phyloP scores from a whole-genome alignment of 2,329 filamentous ascomycete genomes.

The Metarhizium album region DNA sequence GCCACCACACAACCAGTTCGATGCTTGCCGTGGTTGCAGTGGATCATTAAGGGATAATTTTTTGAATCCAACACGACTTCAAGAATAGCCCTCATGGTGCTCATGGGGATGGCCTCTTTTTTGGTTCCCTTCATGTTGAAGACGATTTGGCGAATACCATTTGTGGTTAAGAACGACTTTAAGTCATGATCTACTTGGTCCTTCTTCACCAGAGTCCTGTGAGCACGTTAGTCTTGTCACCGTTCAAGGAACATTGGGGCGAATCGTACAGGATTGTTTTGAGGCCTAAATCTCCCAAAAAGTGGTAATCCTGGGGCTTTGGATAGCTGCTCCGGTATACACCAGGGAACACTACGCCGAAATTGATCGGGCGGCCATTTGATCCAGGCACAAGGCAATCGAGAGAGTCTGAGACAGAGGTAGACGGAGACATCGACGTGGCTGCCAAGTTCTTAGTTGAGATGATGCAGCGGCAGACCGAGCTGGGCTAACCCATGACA shows the following conservation, averaged over 20 bases:
- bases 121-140: constrained; percentile 85
- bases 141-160: constrained; percentile 60
- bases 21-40: constrained; percentile 93
- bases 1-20: constrained; percentile 85
- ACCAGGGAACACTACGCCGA: constrained; percentile 61
- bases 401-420: constrained; percentile 3
- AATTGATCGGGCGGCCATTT: constrained; percentile 51
- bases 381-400: constrained; percentile 14
- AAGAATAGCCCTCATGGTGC: constrained; percentile 61
- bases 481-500: neutral
- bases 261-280: constrained; percentile 65
- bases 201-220: constrained; percentile 52
- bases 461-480: neutral
- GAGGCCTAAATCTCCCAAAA: constrained; percentile 55
- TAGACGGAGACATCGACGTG: neutral
- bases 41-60: constrained; percentile 74
- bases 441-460: neutral
- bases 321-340: constrained; percentile 81
- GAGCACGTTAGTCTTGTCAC: constrained; percentile 7
- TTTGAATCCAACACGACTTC: constrained; percentile 57
- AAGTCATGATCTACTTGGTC: constrained; percentile 43
- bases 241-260: constrained; percentile 1
- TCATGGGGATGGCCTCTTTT: constrained; percentile 56
- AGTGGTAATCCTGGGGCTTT: constrained; percentile 55
- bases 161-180: constrained; percentile 49